phyloP scores from a whole-genome alignment of 345 rosid species.

The Eucalyptus guilfoylei region DNA sequence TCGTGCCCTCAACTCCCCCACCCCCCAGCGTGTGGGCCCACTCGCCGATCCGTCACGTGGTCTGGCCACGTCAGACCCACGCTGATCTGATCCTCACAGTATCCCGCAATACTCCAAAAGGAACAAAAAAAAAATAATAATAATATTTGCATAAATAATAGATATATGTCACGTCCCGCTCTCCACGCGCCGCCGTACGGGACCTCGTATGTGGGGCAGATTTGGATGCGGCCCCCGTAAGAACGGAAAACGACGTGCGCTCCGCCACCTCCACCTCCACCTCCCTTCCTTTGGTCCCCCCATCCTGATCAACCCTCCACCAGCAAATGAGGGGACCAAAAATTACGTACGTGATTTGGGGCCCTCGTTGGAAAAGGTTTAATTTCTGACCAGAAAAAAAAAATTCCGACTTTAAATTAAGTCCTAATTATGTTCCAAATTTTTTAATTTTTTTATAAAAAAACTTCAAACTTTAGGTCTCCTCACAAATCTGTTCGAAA shows the following conservation, averaged over 20 bases:
- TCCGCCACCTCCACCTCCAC: not conserved
- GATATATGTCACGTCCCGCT: not conserved
- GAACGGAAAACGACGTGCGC: not conserved
- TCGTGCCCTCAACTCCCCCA: not conserved
- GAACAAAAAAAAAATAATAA: no score
- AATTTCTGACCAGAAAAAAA: not conserved
- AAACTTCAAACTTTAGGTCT: no score
- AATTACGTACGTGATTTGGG: not conserved
- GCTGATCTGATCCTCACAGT: not conserved
- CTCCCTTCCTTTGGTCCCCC: not conserved
- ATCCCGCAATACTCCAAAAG: not conserved
- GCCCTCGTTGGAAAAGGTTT: not conserved
- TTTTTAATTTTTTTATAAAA: no score
- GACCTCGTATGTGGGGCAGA: not conserved
- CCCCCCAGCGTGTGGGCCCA: not conserved
- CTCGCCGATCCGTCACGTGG: not conserved
- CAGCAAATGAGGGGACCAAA: not conserved
- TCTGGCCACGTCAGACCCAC: not conserved
- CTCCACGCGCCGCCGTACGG: not conserved
- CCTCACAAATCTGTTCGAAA: no score
- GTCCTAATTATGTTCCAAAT: no score
- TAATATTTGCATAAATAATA: not conserved
- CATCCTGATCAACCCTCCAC: not conserved
- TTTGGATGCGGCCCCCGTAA: not conserved
- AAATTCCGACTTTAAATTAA: no score